Evolutionary conservation across 495 filamentous ascomycete species (phyloP).

Genomic region (Peziza echinospora): DNA sequence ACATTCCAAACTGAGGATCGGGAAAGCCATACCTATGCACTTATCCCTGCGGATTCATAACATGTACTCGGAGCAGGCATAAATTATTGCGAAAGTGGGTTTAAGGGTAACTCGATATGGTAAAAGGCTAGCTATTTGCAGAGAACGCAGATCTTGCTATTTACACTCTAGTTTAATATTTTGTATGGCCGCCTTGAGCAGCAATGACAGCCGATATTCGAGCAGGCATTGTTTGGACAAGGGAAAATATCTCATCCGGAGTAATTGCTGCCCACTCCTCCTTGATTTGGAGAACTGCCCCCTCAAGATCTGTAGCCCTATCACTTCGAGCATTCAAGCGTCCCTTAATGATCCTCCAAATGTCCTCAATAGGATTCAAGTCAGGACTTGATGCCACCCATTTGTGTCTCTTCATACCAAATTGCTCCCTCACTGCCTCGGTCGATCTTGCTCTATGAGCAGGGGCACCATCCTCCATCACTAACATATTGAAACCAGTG

Average conservation of each 20-base stretch:
- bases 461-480: constrained; percentile 1
- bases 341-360: constrained; percentile 1
- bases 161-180: too few relatives aligned
- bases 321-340: neutral
- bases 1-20: too few relatives aligned
- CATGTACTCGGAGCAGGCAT: too few relatives aligned
- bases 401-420: neutral
- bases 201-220: constrained; percentile 3
- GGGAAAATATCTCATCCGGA: neutral
- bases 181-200: constrained; percentile 1
- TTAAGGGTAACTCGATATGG: too few relatives aligned
- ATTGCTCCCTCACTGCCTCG: neutral
- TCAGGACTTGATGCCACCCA: constrained; percentile 2
- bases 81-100: too few relatives aligned
- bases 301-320: neutral
- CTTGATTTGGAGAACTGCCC: neutral
- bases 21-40: too few relatives aligned
- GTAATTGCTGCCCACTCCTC: neutral
- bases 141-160: too few relatives aligned
- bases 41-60: too few relatives aligned
- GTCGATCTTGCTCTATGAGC: constrained; percentile 1
- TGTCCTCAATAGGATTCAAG: constrained; percentile 4
- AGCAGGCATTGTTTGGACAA: constrained; percentile 4
- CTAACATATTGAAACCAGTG: neutral
- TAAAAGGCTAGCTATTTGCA: too few relatives aligned